These are phyloP conservation scores for Citrus hindsii DNA, from an alignment of 345 rosid genomes.

Conservation along the genomic window DNA sequence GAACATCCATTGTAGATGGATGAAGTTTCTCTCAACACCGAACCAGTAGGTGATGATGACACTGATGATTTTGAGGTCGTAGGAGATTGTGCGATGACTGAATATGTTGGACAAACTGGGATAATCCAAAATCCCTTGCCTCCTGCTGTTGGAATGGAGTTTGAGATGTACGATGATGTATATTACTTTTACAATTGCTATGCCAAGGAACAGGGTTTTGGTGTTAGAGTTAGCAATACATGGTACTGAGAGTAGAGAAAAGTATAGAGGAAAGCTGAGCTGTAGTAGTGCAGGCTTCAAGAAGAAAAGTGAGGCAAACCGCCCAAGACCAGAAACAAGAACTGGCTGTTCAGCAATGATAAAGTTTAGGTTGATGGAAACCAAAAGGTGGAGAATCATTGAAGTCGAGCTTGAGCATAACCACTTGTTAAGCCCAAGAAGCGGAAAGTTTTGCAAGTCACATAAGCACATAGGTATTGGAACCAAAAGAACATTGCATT, in stretches of 20 bases:
- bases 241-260: conserved; percentile 44
- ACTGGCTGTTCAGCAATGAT: conserved; percentile 58
- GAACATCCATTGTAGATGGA: background rate
- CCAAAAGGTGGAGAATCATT: conserved; percentile 49
- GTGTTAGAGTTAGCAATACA: conserved; percentile 52
- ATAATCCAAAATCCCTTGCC: conserved; percentile 40
- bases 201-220: conserved; percentile 58
- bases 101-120: conserved; percentile 33
- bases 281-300: conserved; percentile 61
- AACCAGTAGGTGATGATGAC: conserved; percentile 39
- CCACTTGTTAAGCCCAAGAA: conserved; percentile 38
- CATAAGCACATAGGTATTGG: conserved; percentile 41
- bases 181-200: conserved; percentile 49
- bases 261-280: conserved; percentile 54
- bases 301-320: conserved; percentile 52
- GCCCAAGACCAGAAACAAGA: conserved; percentile 65
- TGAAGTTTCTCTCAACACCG: conserved; percentile 47
- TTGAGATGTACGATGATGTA: conserved; percentile 46
- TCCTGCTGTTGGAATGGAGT: conserved; percentile 51
- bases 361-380: conserved; percentile 54
- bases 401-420: conserved; percentile 55
- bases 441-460: conserved; percentile 43
- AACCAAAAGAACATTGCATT: conserved; percentile 42
- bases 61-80: conserved; percentile 37
- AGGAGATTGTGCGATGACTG: conserved; percentile 42